Conservation (phyloP, 441 rosid species). For the Pelargonium myrrhifolium region DNA sequence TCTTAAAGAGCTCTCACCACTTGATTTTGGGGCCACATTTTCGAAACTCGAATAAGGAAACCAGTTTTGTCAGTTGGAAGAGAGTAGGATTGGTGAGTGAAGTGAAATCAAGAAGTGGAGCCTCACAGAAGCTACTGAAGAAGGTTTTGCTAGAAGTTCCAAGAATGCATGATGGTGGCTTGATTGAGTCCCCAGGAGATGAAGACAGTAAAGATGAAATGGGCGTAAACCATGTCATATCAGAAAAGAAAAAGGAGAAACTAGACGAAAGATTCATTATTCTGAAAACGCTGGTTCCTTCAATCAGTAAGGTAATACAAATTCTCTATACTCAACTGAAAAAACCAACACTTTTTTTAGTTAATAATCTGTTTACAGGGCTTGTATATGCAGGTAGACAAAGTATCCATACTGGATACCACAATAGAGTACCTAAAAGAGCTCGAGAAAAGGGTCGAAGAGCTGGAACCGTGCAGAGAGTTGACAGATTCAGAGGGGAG, state of each 20-base stretch:
- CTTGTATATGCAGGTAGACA: constrained; percentile 54
- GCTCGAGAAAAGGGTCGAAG: constrained; percentile 53
- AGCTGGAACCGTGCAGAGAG: constrained; percentile 44
- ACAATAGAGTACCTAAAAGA: constrained; percentile 65
- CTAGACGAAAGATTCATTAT: constrained; percentile 44
- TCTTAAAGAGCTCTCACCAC: constrained; percentile 58
- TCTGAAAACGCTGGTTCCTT: constrained; percentile 67
- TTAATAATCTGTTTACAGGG: background rate
- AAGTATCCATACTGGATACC: constrained; percentile 67
- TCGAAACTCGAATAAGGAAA: constrained; percentile 35
- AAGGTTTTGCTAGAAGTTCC: constrained; percentile 70
- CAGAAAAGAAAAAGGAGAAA: constrained; percentile 50
- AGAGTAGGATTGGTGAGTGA: constrained; percentile 26
- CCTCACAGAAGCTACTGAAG: constrained; percentile 55
- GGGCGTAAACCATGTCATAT: constrained; percentile 31
- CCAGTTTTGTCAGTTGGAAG: constrained; percentile 67
- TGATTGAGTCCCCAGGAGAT: constrained; percentile 32
- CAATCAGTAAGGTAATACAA: constrained; percentile 53
- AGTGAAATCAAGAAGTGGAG: constrained; percentile 19
- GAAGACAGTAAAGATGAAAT: constrained; percentile 29
- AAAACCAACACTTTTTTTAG: background rate
- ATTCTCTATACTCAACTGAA: background rate
- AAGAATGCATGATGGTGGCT: constrained; percentile 35
- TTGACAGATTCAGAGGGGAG: constrained; percentile 33
- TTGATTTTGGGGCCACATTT: constrained; percentile 44